Base-by-base conservation (phyloP, 2,329 filamentous ascomycete species). In the Fusarium nematophilum region DNA sequence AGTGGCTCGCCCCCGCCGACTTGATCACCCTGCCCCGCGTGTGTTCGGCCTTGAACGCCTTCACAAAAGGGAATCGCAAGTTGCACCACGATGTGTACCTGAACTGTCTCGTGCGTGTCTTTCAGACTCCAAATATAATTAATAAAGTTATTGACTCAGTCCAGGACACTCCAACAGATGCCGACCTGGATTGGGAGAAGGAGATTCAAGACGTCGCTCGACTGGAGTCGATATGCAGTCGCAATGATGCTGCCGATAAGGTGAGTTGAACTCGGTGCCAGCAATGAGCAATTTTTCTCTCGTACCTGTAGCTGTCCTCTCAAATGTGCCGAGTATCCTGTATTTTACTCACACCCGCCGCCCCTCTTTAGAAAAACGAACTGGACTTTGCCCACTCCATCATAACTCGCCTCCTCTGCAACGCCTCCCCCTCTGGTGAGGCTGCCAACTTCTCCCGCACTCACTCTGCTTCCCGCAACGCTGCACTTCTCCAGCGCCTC, bases 71-170 rank as follows among this genome's bases (percentile, higher is more conserved):
- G 36, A 90, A 92, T 69, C 71, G 73, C 13, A 75, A 83, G 8
- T 75, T 93, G 10, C 88, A 81, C 72, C 87, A 84, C 55, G 80
- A 83, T 17, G 75, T 90, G 6, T 93, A 91, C 70, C 72, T 88
- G 4, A 76, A 77, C 13, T 72, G 74, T 36, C 79, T 87, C 49
- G 87, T 90, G 72, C 66, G 77, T 58, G 8, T 3, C 23, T n/a
- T 14, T 18, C 3, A 17, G 10, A 44, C 25, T 21, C 14, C 11
- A 34, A 8, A 6, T 6, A 39, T 37, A 15, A 36, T 23, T 23
- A 8, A 39, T 40, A 29, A 11, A 14, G 8, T 40, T 15, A 5
- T 11, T 53, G 17, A 64, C n/a, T 6, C 11, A 7, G 8, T 4
- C 4, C 31, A 76, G 76, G 75, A 76, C 23, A 65, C 62, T 6